Conservation (phyloP, 371 early-diverging fungal genomes). For the Saksenaea vasiformis region DNA sequence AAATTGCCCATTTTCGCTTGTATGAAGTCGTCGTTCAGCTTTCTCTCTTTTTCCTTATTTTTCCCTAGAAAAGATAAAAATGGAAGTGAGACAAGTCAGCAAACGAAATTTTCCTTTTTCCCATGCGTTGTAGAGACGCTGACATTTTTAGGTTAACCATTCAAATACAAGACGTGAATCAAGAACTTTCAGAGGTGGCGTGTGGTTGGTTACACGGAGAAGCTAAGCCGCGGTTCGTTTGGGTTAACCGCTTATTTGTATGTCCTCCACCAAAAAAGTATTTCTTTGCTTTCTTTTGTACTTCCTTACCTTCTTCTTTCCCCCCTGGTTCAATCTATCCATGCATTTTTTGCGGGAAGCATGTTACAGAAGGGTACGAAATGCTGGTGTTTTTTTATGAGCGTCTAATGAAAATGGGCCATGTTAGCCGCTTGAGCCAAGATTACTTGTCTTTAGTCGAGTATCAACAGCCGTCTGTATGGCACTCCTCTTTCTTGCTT, state of each 20-base stretch:
- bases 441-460: conserved; percentile 23
- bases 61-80: too few relatives aligned
- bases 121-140: too few relatives aligned
- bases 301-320: background rate
- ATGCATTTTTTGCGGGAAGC: conserved; percentile 51
- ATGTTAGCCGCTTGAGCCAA: conserved; percentile 39
- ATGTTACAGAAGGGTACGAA: conserved; percentile 35
- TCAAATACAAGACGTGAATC: too few relatives aligned
- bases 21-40: too few relatives aligned
- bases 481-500: conserved; percentile 29
- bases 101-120: too few relatives aligned
- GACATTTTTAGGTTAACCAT: too few relatives aligned
- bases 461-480: conserved; percentile 28
- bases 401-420: background rate
- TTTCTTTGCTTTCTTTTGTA: conserved; percentile 7
- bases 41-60: too few relatives aligned
- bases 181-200: background rate
- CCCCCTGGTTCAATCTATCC: background rate
- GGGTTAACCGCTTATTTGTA: background rate
- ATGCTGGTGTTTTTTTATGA: background rate
- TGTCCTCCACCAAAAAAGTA: background rate
- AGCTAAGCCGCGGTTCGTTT: background rate
- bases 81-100: too few relatives aligned
- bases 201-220: background rate
- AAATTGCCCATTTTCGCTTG: too few relatives aligned